phyloP scores from a whole-genome alignment of 1,284 basidiomycete genomes.

The Taiwanofungus camphoratus region DNA sequence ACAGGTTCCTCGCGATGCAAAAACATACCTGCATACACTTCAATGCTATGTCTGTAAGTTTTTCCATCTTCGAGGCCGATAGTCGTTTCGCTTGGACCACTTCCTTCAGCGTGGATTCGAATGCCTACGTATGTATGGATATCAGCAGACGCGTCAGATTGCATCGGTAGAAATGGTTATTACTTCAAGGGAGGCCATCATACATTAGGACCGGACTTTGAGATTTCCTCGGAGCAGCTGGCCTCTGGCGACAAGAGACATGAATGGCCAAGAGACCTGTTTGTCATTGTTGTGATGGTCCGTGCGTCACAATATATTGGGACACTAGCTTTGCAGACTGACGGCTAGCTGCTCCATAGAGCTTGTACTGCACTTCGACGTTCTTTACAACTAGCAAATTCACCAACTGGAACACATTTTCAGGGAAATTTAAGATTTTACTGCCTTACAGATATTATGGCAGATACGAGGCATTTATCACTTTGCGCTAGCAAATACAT shows the following conservation, averaged over 20 bases:
- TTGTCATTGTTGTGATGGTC: conserved; percentile 17
- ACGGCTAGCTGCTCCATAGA: too few species aligned
- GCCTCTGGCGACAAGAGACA: neutral
- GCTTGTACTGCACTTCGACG: too few species aligned
- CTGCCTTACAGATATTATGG: too few species aligned
- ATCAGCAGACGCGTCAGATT: too few species aligned
- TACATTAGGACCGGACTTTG: neutral
- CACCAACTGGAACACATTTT: too few species aligned
- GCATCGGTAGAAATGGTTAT: neutral
- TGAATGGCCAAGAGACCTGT: conserved; percentile 1
- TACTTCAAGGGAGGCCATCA: conserved; percentile 18
- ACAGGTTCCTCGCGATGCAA: neutral
- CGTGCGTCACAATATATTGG: conserved; percentile 18
- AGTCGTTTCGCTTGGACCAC: conserved; percentile 76
- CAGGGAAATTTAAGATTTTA: too few species aligned
- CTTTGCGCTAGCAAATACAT: too few species aligned
- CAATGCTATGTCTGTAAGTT: conserved; percentile 67
- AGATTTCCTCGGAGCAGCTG: neutral
- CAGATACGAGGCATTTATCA: too few species aligned
- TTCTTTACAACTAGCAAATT: too few species aligned
- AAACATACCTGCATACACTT: conserved; percentile 64
- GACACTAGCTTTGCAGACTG: too few species aligned
- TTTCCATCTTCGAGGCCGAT: conserved; percentile 78
- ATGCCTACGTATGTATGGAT: conserved; percentile 46
- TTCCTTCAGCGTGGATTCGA: conserved; percentile 73